Evolutionary conservation across 2,329 filamentous ascomycete species (phyloP), one percentile per base, ranked within the genome.

Genomic region (Pseudogymnoascus sp.): DNA sequence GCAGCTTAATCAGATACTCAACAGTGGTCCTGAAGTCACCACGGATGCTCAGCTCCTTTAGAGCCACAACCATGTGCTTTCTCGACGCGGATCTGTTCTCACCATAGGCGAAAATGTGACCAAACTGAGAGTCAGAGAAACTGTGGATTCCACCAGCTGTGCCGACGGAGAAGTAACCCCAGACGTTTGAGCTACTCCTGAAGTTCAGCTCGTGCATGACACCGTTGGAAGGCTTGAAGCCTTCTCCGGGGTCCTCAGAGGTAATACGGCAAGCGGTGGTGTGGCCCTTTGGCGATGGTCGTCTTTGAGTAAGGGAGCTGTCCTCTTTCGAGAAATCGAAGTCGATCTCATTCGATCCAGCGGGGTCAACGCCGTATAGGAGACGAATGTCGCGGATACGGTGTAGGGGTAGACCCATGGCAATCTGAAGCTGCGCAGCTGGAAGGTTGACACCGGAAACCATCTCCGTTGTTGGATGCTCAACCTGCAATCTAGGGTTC

Each of bases 201-300:
- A 99, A 99, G 82, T 99, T 99, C 72, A 99, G 81, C 73, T 99
- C 94, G 79, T 97, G 94, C 85, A 99, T 95, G 60, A 93, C 96
- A 85, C 94, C 94, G 71, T 93, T 96, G 50, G 94, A 99, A 62
- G 94, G 94, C 84, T 99, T 99, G 86, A 99, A 99, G 60, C 94
- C 94, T 81, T 99, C 94, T 71, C 95, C 94, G 8, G 94, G 94
- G 74, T 99, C 94, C 76, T 99, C 94, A 0, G 94, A 99, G 25
- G 94, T 99, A 77, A 99, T 99, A 84, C 94, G 91, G 79, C 94
- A 99, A 64, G 94, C 94, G 25, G 95, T 99, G 69, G 90, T 96
- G 80, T 99, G 94, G 43, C 94, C 94, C 80, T 96, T 97, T 70
- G 94, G 91, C 64, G 87, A 89, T 18, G 94, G 94, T 68, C 92